phyloP scores from a whole-genome alignment of 2,329 filamentous ascomycete species.

The Epicoccum nigrum region DNA sequence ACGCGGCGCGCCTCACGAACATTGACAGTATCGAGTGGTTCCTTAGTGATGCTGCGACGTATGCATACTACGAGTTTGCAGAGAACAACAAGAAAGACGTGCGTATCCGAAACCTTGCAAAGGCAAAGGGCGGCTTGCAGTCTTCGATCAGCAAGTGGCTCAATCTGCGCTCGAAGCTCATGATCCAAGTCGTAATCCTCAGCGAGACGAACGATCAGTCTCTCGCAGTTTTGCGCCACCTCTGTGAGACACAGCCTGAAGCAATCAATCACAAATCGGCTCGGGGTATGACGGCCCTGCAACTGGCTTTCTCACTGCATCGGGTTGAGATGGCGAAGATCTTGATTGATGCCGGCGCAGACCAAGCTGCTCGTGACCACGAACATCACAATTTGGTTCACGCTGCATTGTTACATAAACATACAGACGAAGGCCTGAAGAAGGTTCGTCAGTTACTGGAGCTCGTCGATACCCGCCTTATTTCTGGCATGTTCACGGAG shows the following conservation, averaged over 20 bases:
- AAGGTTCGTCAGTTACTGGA: slow-evolving; percentile 56
- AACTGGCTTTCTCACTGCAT: slow-evolving; percentile 66
- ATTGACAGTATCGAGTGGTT: slow-evolving; percentile 80
- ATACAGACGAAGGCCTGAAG: slow-evolving; percentile 37
- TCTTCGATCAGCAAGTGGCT: slow-evolving; percentile 68
- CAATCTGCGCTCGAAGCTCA: slow-evolving; percentile 51
- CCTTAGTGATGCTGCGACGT: slow-evolving; percentile 70
- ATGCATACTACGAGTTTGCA: slow-evolving; percentile 72
- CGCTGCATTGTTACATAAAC: slow-evolving; percentile 44
- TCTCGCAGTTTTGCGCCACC: slow-evolving; percentile 66
- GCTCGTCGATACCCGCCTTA: slow-evolving; percentile 63
- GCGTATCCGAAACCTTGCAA: slow-evolving; percentile 65
- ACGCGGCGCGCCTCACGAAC: slow-evolving; percentile 62
- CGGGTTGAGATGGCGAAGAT: slow-evolving; percentile 62
- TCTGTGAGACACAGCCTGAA: slow-evolving; percentile 67
- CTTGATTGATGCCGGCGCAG: slow-evolving; percentile 71
- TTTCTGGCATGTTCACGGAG: slow-evolving; percentile 64
- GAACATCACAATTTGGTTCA: slow-evolving; percentile 73
- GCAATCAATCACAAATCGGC: slow-evolving; percentile 66
- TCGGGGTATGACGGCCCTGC: slow-evolving; percentile 69
- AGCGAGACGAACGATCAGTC: slow-evolving; percentile 50
- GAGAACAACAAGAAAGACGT: slow-evolving; percentile 66
- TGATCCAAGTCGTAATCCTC: slow-evolving; percentile 64
- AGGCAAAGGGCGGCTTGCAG: slow-evolving; percentile 68
- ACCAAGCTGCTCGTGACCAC: slow-evolving; percentile 69